Evolutionary conservation across 148 eudicot genomes (phyloP), one percentile per base, ranked within the genome.

Genomic region (Vaccinium corymbosum): DNA sequence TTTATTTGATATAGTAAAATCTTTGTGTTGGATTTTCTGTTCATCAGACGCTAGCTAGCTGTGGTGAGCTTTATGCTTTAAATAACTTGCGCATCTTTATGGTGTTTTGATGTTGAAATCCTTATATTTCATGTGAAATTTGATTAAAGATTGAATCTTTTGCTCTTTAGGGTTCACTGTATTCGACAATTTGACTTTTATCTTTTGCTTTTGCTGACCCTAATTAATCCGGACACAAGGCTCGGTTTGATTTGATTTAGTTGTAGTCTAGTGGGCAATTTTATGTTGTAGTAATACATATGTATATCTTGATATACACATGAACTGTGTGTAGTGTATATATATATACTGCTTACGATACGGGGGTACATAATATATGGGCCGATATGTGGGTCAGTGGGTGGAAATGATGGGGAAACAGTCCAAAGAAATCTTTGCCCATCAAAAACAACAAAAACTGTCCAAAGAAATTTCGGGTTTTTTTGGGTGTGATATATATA

Each of bases 91-190:
- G 13, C 32, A 50, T 32, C 51, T 50, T 64, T 46, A 48, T 29
- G 38, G 17, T 22, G 2, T 25, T 70, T 68, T 81, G 8, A 68
- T 68, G 49, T 29, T 19, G 83, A 81, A 66, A 66, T 74, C 32
- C 20, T 74, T 49, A 49, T 66, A 81, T 48, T 81, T 81, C 35
- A 49, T 81, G 76, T 68, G 83, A 6, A 25, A 68, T 49, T 81
- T 61, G 56, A 68, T 20, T 68, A 68, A 29, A 80, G 56, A 64
- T 48, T 22, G 38, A 46, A 81, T 29, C 56, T 48, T 62, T 81
- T 27, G 76, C 42, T 25, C 8, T 42, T 42, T 81, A 68, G 83
- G 76, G 83, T 66, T 81, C 42, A 81, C 29, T 81, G n/a, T 66
- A 25, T 81, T 81, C 25, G 68, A 81, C 57, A 81, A 66, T 27